Conservation (phyloP, 352 stramenopile species). For the Globisporangium emineosum region DNA sequence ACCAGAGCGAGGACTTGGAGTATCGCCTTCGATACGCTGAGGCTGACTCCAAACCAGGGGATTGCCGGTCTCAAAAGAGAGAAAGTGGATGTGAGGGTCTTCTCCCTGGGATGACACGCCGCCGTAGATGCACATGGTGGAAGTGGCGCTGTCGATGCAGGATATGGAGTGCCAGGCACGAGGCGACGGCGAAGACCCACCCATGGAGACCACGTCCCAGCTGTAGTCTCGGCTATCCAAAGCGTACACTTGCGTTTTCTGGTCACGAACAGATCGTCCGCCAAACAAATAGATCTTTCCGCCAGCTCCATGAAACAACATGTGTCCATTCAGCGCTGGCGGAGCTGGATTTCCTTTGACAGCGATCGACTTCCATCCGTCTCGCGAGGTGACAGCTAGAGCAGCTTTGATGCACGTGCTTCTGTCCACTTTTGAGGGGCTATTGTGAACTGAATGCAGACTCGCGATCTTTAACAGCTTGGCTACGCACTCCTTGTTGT, state of each 20-base stretch:
- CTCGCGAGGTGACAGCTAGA: constrained; percentile 27
- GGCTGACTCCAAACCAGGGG: constrained; percentile 28
- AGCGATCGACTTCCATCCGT: constrained; percentile 39
- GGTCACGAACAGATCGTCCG: constrained; percentile 57
- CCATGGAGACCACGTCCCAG: constrained; percentile 39
- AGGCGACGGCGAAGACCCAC: constrained; percentile 28
- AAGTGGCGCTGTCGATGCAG: constrained; percentile 18
- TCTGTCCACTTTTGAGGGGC: not conserved
- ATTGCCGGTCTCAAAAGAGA: constrained; percentile 13
- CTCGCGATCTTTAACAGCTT: constrained; percentile 33
- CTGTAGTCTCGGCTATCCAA: constrained; percentile 42
- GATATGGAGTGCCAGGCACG: constrained; percentile 60
- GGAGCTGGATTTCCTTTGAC: constrained; percentile 70
- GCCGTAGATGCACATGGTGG: constrained; percentile 45
- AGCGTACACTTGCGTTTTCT: constrained; percentile 46
- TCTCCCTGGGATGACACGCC: constrained; percentile 59
- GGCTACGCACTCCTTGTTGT: constrained; percentile 48
- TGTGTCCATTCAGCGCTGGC: constrained; percentile 59
- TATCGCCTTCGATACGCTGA: constrained; percentile 12
- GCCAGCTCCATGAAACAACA: constrained; percentile 34
- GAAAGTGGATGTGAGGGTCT: constrained; percentile 40
- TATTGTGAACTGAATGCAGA: not conserved
- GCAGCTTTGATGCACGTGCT: constrained; percentile 27
- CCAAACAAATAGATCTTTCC: constrained; percentile 43
- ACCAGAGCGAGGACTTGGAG: constrained; percentile 41